Conservation (phyloP, 179 eudicot species). For the Actinidia arguta region DNA sequence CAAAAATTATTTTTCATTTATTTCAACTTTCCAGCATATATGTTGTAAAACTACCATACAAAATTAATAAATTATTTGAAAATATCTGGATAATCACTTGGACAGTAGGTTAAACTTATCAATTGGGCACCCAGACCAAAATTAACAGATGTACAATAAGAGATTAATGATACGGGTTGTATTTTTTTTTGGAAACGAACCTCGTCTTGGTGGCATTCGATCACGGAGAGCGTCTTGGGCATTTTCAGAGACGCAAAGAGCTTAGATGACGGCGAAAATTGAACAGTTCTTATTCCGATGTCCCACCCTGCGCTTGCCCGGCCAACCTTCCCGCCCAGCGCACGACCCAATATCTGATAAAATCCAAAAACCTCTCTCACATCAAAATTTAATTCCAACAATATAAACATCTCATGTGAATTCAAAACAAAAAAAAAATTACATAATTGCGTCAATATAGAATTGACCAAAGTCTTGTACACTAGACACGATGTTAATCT, state of each 20-base stretch:
- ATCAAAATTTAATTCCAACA: background rate
- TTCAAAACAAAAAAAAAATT: background rate
- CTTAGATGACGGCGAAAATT: constrained; percentile 55
- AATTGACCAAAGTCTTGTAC: too few species aligned
- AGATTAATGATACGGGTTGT: too few species aligned
- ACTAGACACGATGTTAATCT: background rate
- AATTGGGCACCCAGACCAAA: too few species aligned
- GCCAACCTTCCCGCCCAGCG: constrained; percentile 72
- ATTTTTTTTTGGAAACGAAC: constrained; percentile 26
- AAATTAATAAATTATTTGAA: too few species aligned
- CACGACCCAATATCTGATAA: constrained; percentile 70
- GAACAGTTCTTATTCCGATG: constrained; percentile 67
- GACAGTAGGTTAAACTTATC: too few species aligned
- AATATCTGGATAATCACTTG: too few species aligned
- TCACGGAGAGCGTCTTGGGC: constrained; percentile 62
- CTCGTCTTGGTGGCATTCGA: constrained; percentile 90
- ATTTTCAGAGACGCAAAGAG: constrained; percentile 53
- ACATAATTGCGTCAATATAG: too few species aligned
- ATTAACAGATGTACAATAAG: background rate
- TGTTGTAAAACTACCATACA: too few species aligned
- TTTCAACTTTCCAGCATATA: too few species aligned
- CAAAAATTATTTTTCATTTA: too few species aligned
- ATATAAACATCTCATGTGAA: too few species aligned
- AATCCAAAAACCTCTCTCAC: background rate
- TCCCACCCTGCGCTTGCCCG: constrained; percentile 82